Base-by-base conservation (phyloP, 2,329 filamentous ascomycete genomes). In the Fusarium caatingaense region DNA sequence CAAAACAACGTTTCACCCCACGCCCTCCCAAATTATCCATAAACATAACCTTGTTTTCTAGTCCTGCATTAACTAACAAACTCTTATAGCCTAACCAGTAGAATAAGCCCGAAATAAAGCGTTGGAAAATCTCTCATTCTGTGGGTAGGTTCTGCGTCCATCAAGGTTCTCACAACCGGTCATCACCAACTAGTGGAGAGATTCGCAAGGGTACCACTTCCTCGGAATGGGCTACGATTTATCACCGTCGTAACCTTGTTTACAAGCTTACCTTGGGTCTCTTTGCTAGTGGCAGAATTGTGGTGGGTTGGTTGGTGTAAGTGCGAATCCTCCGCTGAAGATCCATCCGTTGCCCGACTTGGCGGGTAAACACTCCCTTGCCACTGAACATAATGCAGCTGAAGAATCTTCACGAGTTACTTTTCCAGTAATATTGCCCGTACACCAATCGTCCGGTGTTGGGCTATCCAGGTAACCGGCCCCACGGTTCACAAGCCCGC, bases 91-190 rank as follows among this genome's bases (percentile, higher is more conserved):
- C 23, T 6, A 42, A 2, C 49, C 49, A 53, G 34, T 53, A 53
- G 6, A 53, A 27, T 42, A 53, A 53, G 25, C 5, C 42, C 49
- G 46, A 62, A 16, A 8, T 27, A 34, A 40, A 53, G 13, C 41
- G 15, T 53, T 41, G 20, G 34, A 53, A 69, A 50, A 65, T 42
- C 42, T 65, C 56, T 60, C 60, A 61, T n/a, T 53, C 20, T 53
- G 34, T n/a, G 49, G 49, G 49, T 20, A 6, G 18, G 30, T 8
- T 27, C 20, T 42, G 11, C 30, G 48, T 40, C 72, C 72, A 74
- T 74, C 72, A 60, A 34, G 72, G 72, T 74, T 74, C 72, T 74
- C 60, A 69, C 55, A 51, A 60, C 48, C 53, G 50, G 57, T 56
- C 41, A 23, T 28, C 23, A 32, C 46, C 40, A 37, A 30, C n/a